phyloP scores from a whole-genome alignment of 2,329 filamentous ascomycete genomes.

The Microcera coccophila region DNA sequence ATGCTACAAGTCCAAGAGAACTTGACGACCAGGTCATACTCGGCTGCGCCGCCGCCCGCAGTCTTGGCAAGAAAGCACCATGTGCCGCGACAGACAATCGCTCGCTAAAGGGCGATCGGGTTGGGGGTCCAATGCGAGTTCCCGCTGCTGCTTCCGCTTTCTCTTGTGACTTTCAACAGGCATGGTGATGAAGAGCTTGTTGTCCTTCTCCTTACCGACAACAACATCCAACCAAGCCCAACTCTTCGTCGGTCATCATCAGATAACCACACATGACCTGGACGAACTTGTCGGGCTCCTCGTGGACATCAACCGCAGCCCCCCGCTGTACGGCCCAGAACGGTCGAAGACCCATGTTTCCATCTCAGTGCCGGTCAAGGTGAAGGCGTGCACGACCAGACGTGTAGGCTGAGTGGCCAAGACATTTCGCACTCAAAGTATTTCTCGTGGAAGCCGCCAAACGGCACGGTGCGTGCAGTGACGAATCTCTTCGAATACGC shows the following conservation, averaged over 20 bases:
- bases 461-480: too few species aligned
- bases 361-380: conserved; percentile 9
- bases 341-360: conserved; percentile 24
- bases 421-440: too few species aligned
- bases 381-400: conserved; percentile 16
- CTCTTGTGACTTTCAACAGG: background rate
- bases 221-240: conserved; percentile 10
- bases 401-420: conserved; percentile 18
- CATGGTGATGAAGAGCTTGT: conserved; percentile 5
- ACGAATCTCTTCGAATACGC: too few species aligned
- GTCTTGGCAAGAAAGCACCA: conserved; percentile 13
- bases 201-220: background rate
- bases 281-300: background rate
- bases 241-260: conserved; percentile 8
- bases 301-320: conserved; percentile 4
- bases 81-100: conserved; percentile 16
- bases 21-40: conserved; percentile 13
- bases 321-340: conserved; percentile 17
- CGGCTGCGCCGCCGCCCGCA: background rate
- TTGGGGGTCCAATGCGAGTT: conserved; percentile 6
- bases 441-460: too few species aligned
- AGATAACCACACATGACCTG: conserved; percentile 2
- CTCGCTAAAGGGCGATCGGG: conserved; percentile 8
- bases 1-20: conserved; percentile 11
- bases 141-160: background rate